These are phyloP conservation scores for Glarea lozoyensis DNA, from an alignment of 495 filamentous ascomycete genomes.

Conservation along the genomic window DNA sequence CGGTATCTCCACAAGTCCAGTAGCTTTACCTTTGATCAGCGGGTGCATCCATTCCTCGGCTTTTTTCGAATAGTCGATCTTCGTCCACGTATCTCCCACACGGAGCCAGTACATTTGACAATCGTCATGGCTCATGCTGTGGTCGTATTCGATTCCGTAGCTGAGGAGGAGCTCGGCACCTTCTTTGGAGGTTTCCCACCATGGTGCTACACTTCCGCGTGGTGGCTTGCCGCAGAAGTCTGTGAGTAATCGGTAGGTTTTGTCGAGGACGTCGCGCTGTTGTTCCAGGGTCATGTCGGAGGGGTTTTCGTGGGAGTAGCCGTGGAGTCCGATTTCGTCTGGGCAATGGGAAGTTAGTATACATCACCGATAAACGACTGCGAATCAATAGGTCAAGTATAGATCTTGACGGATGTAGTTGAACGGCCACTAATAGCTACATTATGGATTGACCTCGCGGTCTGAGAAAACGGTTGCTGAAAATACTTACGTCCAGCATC, in stretches of 20 bases:
- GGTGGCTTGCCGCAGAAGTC: slow-evolving; percentile 72
- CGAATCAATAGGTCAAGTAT: too few species aligned
- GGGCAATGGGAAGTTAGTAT: too few species aligned
- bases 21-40: slow-evolving; percentile 40
- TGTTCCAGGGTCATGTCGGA: slow-evolving; percentile 63
- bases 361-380: too few species aligned
- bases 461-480: too few species aligned
- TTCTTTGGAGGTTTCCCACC: slow-evolving; percentile 61
- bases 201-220: slow-evolving; percentile 22
- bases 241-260: slow-evolving; percentile 62
- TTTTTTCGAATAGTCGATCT: slow-evolving; percentile 51
- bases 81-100: slow-evolving; percentile 52
- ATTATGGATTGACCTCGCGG: too few species aligned
- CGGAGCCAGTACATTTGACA: slow-evolving; percentile 57
- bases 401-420: too few species aligned
- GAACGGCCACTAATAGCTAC: too few species aligned
- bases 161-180: slow-evolving; percentile 56
- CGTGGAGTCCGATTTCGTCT: slow-evolving; percentile 73
- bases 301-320: slow-evolving; percentile 72
- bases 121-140: slow-evolving; percentile 59
- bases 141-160: slow-evolving; percentile 65
- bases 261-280: slow-evolving; percentile 66
- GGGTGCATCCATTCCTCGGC: slow-evolving; percentile 62
- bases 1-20: slow-evolving; percentile 56
- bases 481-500: slow-evolving; percentile 68